Percentiles rank a stretch among this genome's conserved stretches.
These are phyloP conservation scores for Fusarium temperatum DNA, from an alignment of 2,329 filamentous ascomycete species.

Conservation along the genomic window DNA sequence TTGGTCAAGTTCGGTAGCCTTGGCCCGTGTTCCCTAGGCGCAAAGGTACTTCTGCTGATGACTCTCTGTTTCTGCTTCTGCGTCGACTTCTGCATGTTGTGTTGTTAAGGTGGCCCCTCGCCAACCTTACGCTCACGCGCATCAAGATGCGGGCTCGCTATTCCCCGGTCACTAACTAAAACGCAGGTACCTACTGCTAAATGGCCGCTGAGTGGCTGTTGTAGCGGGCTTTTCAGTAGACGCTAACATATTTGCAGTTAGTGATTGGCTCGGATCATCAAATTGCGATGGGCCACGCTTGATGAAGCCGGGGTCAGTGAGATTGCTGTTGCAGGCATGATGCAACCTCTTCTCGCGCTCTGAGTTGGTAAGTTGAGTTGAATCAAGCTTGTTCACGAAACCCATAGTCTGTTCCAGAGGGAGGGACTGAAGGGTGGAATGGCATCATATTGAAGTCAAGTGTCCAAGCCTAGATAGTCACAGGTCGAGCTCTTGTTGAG, in stretches of 20 bases:
- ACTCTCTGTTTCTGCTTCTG: background rate
- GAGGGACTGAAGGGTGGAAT: constrained; percentile 2
- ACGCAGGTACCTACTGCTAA: constrained; percentile 29
- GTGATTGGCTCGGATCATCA: constrained; percentile 34
- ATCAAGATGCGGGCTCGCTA: background rate
- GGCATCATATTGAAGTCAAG: constrained; percentile 5
- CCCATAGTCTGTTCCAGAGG: background rate
- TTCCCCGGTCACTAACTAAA: constrained; percentile 24
- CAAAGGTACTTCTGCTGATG: background rate
- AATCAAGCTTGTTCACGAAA: background rate
- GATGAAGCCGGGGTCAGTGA: constrained; percentile 36
- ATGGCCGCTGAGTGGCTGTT: constrained; percentile 33
- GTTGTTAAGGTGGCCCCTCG: constrained; percentile 22
- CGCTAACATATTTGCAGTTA: constrained; percentile 6
- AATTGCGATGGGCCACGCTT: constrained; percentile 41
- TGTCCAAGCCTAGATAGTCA: background rate
- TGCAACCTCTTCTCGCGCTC: constrained; percentile 30
- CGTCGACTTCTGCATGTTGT: constrained; percentile 2
- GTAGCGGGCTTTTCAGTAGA: constrained; percentile 17
- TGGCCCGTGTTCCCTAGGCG: constrained; percentile 17
- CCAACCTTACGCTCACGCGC: background rate
- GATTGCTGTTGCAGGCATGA: constrained; percentile 42
- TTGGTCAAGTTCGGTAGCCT: constrained; percentile 6
- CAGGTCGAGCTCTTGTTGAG: background rate
- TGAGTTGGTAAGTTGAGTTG: background rate